phyloP scores from a whole-genome alignment of 1,139 yeast genomes.

The Candida sp. region DNA sequence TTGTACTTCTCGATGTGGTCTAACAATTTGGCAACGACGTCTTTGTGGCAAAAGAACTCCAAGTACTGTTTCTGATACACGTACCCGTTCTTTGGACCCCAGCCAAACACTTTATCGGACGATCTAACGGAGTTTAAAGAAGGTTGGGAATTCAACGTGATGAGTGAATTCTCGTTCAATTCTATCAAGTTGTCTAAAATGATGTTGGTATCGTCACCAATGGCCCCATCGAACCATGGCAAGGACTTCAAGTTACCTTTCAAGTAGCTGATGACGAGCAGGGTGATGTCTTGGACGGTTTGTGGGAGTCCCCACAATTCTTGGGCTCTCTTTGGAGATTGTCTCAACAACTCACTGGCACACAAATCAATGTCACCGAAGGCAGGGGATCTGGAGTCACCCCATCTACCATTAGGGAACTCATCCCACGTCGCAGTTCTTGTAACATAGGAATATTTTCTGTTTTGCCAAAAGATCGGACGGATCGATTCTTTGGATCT shows the following conservation, averaged over 20 bases:
- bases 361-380: conserved; percentile 85
- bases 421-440: conserved; percentile 97
- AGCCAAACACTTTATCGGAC: conserved; percentile 75
- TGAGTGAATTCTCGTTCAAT: conserved; percentile 67
- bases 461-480: conserved; percentile 96
- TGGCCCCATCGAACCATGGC: conserved; percentile 96
- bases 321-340: conserved; percentile 77
- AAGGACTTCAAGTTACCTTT: conserved; percentile 72
- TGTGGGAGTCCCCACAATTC: conserved; percentile 91
- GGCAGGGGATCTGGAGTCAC: conserved; percentile 93
- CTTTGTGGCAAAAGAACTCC: conserved; percentile 78
- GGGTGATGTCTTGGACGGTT: conserved; percentile 58
- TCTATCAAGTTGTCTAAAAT: conserved; percentile 63
- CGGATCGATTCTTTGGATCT: conserved; percentile 85
- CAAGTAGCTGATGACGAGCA: conserved; percentile 67
- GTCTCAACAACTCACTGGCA: conserved; percentile 80
- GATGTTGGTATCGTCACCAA: conserved; percentile 74
- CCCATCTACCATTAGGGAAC: conserved; percentile 96
- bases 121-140: conserved; percentile 83
- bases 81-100: conserved; percentile 96
- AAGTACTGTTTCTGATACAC: conserved; percentile 94
- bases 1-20: conserved; percentile 42
- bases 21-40: conserved; percentile 43
- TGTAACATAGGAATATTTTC: conserved; percentile 88
- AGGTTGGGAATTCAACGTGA: conserved; percentile 96